Conservation (phyloP, 345 rosid species). For the Aethionema arabicum region DNA sequence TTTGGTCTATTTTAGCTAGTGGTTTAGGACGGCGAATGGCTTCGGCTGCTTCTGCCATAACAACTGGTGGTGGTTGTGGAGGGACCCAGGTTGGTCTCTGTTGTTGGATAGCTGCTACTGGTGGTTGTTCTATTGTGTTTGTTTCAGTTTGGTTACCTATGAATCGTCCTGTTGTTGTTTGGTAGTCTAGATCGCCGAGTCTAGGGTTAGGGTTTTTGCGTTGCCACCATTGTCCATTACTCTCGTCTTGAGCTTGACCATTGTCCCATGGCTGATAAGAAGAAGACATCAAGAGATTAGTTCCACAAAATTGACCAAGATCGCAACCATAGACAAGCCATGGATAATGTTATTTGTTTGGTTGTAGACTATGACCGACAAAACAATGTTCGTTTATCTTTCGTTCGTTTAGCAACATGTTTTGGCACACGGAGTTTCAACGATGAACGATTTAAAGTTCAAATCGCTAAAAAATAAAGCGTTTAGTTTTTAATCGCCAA, state of each 20-base stretch:
- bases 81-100: conserved; percentile 79
- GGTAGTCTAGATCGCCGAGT: conserved; percentile 62
- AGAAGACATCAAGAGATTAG: neutral
- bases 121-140: conserved; percentile 45
- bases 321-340: too few relatives aligned
- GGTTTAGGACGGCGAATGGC: conserved; percentile 85
- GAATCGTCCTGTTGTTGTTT: conserved; percentile 40
- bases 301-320: conserved; percentile 8
- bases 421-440: too few relatives aligned
- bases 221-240: conserved; percentile 70
- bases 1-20: conserved; percentile 55
- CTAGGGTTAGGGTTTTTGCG: conserved; percentile 55
- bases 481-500: too few relatives aligned
- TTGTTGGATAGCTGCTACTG: conserved; percentile 36
- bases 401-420: too few relatives aligned
- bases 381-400: too few relatives aligned
- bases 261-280: conserved; percentile 77
- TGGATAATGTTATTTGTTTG: too few relatives aligned
- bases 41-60: conserved; percentile 90
- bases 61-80: conserved; percentile 93
- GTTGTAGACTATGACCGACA: neutral
- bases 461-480: too few relatives aligned
- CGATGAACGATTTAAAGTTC: too few relatives aligned
- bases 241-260: conserved; percentile 46
- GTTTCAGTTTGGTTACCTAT: conserved; percentile 39